phyloP scores from a whole-genome alignment of 306 rosid genomes.

The Gynostemma pentaphyllum region DNA sequence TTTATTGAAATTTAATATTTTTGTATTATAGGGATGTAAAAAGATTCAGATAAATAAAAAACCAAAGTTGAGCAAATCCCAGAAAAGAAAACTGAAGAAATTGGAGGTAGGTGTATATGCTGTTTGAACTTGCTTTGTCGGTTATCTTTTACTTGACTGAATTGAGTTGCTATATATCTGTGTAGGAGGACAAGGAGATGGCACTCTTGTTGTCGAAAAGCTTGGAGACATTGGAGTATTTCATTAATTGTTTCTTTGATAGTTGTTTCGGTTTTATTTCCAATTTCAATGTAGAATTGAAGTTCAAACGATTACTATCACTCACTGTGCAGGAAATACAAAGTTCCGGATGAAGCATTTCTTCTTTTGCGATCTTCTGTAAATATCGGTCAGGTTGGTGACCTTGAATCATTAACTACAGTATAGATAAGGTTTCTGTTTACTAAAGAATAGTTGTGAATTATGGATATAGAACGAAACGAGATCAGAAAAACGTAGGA shows the following conservation, averaged over 20 bases:
- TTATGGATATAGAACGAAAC: constrained; percentile 46
- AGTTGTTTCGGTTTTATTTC: neutral
- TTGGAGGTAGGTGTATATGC: constrained; percentile 44
- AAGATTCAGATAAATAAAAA: constrained; percentile 22
- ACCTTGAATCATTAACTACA: constrained; percentile 5
- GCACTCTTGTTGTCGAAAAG: constrained; percentile 40
- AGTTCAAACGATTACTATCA: neutral
- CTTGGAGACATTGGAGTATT: constrained; percentile 58
- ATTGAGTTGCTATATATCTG: constrained; percentile 12
- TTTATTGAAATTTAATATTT: constrained; percentile 4
- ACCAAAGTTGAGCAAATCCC: constrained; percentile 58
- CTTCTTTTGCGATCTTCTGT: constrained; percentile 56
- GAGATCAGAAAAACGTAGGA: constrained; percentile 45
- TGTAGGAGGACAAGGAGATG: constrained; percentile 62
- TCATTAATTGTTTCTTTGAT: neutral
- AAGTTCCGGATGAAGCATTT: constrained; percentile 60
- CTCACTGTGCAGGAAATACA: constrained; percentile 36
- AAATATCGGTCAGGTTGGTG: constrained; percentile 61
- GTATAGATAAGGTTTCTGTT: neutral
- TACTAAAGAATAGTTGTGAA: neutral
- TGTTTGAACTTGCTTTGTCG: constrained; percentile 6
- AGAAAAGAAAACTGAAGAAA: constrained; percentile 55
- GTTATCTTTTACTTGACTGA: constrained; percentile 8
- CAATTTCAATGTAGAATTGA: neutral
- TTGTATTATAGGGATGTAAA: constrained; percentile 24